A percentile compares a stretch with the other conserved stretches of the same genome.
These are phyloP conservation scores for Candida sanyaensis DNA, from an alignment of 1,139 yeast species.

Conservation along the genomic window DNA sequence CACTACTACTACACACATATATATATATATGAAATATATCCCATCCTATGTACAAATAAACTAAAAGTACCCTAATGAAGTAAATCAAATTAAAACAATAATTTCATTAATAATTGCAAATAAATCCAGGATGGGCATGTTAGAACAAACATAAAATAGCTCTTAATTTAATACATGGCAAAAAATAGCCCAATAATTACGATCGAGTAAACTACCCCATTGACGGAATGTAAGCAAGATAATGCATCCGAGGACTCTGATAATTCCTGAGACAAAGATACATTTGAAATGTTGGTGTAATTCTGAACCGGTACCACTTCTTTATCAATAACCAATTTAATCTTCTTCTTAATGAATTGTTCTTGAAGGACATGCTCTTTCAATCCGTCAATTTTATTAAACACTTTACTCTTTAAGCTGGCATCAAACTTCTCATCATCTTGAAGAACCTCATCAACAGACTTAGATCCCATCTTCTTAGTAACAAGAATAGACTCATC, in stretches of 20 bases:
- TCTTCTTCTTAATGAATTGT: conserved; percentile 13
- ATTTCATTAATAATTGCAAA: neutral
- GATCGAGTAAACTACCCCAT: neutral
- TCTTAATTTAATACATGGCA: neutral
- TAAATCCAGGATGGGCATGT: neutral
- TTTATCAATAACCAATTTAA: conserved; percentile 10
- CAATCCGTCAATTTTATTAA: neutral
- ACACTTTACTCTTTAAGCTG: conserved; percentile 12
- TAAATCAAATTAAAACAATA: neutral
- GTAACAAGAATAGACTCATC: conserved; percentile 16
- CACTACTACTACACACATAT: conserved; percentile 2
- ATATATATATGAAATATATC: neutral
- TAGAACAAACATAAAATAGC: neutral
- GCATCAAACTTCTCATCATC: conserved; percentile 9
- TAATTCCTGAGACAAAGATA: neutral
- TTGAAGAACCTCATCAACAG: conserved; percentile 2
- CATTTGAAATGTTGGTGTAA: conserved; percentile 1
- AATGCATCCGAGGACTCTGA: neutral
- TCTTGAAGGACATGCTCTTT: conserved; percentile 1
- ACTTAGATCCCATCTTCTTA: conserved; percentile 1
- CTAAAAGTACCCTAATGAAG: neutral
- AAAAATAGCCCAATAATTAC: neutral
- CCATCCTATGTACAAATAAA: neutral
- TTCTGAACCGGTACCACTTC: conserved; percentile 1
- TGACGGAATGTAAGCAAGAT: neutral